phyloP scores from a whole-genome alignment of 306 rosid species.

The Fragaria ananassa region DNA sequence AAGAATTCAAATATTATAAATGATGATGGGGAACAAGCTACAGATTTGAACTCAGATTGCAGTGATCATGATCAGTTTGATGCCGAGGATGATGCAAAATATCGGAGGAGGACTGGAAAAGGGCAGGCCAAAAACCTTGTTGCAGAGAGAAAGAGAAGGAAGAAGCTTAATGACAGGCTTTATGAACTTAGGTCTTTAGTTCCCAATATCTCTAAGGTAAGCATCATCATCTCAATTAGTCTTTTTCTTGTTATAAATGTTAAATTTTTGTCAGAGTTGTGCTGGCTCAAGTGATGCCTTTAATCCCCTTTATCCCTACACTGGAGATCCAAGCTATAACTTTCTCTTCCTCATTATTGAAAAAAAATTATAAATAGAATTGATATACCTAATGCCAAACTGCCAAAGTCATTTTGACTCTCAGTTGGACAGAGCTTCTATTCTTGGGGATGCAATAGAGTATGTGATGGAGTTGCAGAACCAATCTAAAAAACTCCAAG shows the following conservation, averaged over 20 bases:
- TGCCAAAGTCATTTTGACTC: not conserved
- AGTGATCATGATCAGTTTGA: constrained; percentile 66
- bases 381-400: not conserved
- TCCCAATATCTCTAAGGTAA: constrained; percentile 70
- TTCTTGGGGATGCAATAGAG: constrained; percentile 83
- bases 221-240: not conserved
- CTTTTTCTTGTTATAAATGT: not conserved
- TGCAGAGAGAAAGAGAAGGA: constrained; percentile 83
- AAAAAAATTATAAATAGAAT: not conserved
- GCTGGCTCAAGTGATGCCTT: not conserved
- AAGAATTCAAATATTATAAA: constrained; percentile 29
- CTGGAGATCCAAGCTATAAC: not conserved
- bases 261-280: not conserved
- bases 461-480: constrained; percentile 68
- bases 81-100: constrained; percentile 67
- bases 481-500: constrained; percentile 65
- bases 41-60: constrained; percentile 68
- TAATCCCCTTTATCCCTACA: not conserved
- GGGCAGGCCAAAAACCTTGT: constrained; percentile 67
- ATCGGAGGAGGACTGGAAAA: constrained; percentile 53
- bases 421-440: constrained; percentile 69
- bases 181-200: constrained; percentile 72
- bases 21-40: constrained; percentile 37
- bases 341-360: not conserved
- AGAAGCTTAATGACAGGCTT: constrained; percentile 70